Base-by-base conservation (phyloP, 2,329 filamentous ascomycete genomes). In the Xylariaceae sp. region DNA sequence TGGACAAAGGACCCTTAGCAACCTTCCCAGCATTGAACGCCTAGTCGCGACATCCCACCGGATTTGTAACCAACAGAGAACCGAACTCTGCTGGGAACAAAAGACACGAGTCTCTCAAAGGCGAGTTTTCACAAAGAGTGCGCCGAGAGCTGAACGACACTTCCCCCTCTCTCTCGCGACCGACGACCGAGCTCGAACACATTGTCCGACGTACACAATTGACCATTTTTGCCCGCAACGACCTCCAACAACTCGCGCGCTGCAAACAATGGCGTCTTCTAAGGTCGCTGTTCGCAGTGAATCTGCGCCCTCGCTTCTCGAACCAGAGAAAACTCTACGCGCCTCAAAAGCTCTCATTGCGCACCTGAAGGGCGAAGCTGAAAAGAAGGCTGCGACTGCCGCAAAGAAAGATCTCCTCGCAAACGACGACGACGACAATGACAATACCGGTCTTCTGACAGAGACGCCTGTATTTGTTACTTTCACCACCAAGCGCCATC, bases 401-500 rank as follows among this genome's bases (percentile, higher is more conserved):
- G 67, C 69, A 61, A 85, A 85, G 73, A 79, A 79, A 66, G 80
- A 79, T 60, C 74, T 85, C 8, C 73, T 85, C 54, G 75, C 72
- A 53, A 73, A 70, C 49, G 72, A 72, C 19, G 74, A 74, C 41
- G 76, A 74, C 41, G 76, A 77, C 41, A 73, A 73, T 12, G 74
- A 74, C 42, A 76, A 77, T 40, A 73, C 73, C 37, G 71, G 72
- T 37, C 71, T 70, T 26, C 58, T 71, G 42, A 71, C 71, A 50
- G 76, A 81, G 57, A 76, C 73, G 3, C 81, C 82, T 47, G 72
- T 86, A 67, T 85, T 80, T 79, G 74, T 86, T 44, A 83, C 76
- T 37, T 70, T 86, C 60, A 84, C 81, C 50, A 86, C 83, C 59
- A 86, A 86, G 74, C 79, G 79, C 62, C 81, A 86, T 72, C 81